Conservation (phyloP, 2,329 filamentous ascomycete genomes). For the Diaporthe sp. region DNA sequence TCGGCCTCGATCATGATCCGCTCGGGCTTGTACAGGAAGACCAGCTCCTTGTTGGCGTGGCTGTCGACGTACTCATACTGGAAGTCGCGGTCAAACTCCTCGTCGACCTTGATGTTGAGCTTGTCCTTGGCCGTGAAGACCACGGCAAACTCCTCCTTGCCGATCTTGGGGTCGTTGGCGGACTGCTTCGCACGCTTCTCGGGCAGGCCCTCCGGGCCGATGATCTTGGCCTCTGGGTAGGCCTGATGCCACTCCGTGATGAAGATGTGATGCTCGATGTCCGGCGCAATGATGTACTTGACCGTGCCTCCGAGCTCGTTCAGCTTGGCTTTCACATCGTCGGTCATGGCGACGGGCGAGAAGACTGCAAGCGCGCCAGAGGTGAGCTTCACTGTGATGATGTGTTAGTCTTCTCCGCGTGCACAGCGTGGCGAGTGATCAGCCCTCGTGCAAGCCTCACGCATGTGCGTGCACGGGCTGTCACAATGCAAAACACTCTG, state of each 20-base stretch:
- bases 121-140: constrained; percentile 74
- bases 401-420: background rate
- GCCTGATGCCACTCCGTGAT: constrained; percentile 85
- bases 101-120: constrained; percentile 67
- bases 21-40: constrained; percentile 86
- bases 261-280: constrained; percentile 96
- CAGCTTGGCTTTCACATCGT: constrained; percentile 76
- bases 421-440: background rate
- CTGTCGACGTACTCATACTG: constrained; percentile 85
- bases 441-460: background rate
- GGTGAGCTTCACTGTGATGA: constrained; percentile 77
- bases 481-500: background rate
- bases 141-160: constrained; percentile 71
- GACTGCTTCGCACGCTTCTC: constrained; percentile 80
- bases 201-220: constrained; percentile 85
- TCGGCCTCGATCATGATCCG: constrained; percentile 89
- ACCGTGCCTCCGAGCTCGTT: constrained; percentile 77
- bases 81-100: constrained; percentile 90
- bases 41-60: constrained; percentile 87
- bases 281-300: constrained; percentile 87
- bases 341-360: constrained; percentile 89
- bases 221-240: constrained; percentile 83
- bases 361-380: constrained; percentile 88
- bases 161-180: constrained; percentile 67
- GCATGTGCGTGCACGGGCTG: background rate